Evolutionary conservation across 345 rosid genomes (phyloP).

Genomic region (Lenwebbia sp.): DNA sequence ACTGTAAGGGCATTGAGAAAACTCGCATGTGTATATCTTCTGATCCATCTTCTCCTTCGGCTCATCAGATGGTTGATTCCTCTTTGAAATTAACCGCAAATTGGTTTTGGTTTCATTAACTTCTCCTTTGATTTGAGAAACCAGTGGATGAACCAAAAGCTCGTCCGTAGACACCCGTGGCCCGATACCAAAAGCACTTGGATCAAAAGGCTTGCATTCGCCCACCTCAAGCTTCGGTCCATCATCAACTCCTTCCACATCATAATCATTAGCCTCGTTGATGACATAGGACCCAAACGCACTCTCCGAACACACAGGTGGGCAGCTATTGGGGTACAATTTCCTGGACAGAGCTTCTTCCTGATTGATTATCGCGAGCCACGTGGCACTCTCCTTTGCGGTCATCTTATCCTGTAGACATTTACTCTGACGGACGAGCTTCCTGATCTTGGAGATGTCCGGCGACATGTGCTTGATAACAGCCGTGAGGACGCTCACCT

Average conservation of each 20-base stretch:
- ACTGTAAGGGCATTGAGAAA: slow-evolving; percentile 42
- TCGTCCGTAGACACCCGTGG: slow-evolving; percentile 7
- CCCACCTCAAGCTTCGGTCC: slow-evolving; percentile 21
- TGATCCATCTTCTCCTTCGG: slow-evolving; percentile 17
- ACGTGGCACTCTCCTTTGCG: slow-evolving; percentile 79
- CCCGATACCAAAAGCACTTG: slow-evolving; percentile 18
- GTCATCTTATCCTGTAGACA: slow-evolving; percentile 92
- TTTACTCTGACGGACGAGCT: slow-evolving; percentile 77
- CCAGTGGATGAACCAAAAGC: slow-evolving; percentile 17
- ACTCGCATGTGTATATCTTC: slow-evolving; percentile 39
- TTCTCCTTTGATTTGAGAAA: slow-evolving; percentile 51
- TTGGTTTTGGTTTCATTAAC: slow-evolving; percentile 13
- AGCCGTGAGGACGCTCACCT: slow-evolving; percentile 66
- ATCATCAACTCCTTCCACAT: slow-evolving; percentile 50
- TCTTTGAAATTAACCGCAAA: slow-evolving; percentile 31
- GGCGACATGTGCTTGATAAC: slow-evolving; percentile 83
- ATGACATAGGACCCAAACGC: slow-evolving; percentile 45
- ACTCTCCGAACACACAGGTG: slow-evolving; percentile 12
- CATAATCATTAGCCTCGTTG: slow-evolving; percentile 53
- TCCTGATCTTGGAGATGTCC: slow-evolving; percentile 59
- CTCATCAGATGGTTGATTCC: slow-evolving; percentile 35
- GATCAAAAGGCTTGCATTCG: slow-evolving; percentile 32
- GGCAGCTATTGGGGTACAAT: slow-evolving; percentile 53
- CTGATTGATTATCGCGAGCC: slow-evolving; percentile 64
- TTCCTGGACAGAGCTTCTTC: slow-evolving; percentile 57